Evolutionary conservation across 805 yeast species (phyloP), one percentile per base, ranked within the genome.

Genomic region (Metschnikowia kofuensis): DNA sequence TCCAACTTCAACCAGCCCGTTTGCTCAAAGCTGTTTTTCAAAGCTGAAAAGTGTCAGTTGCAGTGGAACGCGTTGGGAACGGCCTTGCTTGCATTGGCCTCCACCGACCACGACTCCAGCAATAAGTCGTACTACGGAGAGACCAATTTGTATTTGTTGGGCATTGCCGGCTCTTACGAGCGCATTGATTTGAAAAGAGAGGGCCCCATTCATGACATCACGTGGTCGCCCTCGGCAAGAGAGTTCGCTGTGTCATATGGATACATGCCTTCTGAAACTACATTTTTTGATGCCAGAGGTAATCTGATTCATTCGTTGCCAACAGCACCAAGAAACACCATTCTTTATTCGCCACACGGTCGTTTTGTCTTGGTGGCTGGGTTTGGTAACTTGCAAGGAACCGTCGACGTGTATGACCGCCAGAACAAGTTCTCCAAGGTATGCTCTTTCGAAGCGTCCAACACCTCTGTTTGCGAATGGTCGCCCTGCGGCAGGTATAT

Each of bases 211-310:
- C 97, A 94, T 71, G 99, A 94, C 68, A 88, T 92, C 53, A 84
- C 94, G 21, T 94, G 99, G 99, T 87, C 96, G 27, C 97, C 98
- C 50, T 83, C 90, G 44, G 89, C 96, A 15, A 80, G 96, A 58
- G 98, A 94, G 72, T 95, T 94, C 74, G 98, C 97, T 52, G 99
- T 94, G 39, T 89, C 88, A 48, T 91, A 91, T 64, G 99, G 99
- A 31, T 91, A 82, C 72, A 94, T 94, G 98, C 99, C 99, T 2
- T 89, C 97, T 29, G 85, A 87, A 61, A 91, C 97, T 27, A 83
- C 96, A 10, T 89, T 94, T 61, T 94, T 92, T 62, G 98, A 94
- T 70, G 82, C 96, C 28, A 82, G 97, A 61, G 99, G 98, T 55
- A 89, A 90, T 65, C 77, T 83, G 21, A 83, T 90, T 56, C 87